Evolutionary conservation across 1,284 basidiomycete genomes (phyloP).

Genomic region (Malassezia brasiliensis): DNA sequence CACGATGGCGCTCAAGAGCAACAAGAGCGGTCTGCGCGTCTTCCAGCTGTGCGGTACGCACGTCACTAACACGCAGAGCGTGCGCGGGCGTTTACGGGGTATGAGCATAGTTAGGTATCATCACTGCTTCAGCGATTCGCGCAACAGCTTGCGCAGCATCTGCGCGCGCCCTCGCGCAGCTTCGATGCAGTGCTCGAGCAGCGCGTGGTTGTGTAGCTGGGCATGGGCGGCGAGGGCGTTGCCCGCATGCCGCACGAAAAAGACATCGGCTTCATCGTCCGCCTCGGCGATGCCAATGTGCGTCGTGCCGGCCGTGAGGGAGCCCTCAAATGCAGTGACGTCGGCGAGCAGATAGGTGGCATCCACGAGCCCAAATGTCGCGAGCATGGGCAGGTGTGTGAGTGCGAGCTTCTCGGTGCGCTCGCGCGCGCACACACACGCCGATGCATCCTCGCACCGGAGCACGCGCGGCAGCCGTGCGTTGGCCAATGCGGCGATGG

Average conservation of each 20-base stretch:
- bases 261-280: conserved; percentile 1
- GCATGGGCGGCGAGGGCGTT: neutral
- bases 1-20: conserved; percentile 40
- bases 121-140: neutral
- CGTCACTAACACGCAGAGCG: conserved; percentile 22
- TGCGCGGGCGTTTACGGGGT: conserved; percentile 41
- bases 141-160: neutral
- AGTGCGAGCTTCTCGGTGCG: conserved; percentile 53
- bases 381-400: conserved; percentile 55
- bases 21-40: conserved; percentile 42
- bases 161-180: conserved; percentile 8
- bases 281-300: conserved; percentile 23
- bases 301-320: conserved; percentile 54
- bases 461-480: conserved; percentile 65
- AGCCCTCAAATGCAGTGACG: conserved; percentile 80
- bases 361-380: conserved; percentile 62
- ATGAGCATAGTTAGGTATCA: conserved; percentile 20
- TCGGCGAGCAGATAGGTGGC: conserved; percentile 62
- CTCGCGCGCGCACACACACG: conserved; percentile 57
- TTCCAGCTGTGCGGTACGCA: conserved; percentile 36
- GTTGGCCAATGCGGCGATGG: conserved; percentile 72
- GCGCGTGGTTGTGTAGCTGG: neutral
- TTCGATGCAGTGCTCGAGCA: conserved; percentile 9
- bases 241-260: conserved; percentile 2
- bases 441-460: conserved; percentile 57